Base-by-base conservation (phyloP, 164 flowering plant species). In the Magnolia changhungtana region DNA sequence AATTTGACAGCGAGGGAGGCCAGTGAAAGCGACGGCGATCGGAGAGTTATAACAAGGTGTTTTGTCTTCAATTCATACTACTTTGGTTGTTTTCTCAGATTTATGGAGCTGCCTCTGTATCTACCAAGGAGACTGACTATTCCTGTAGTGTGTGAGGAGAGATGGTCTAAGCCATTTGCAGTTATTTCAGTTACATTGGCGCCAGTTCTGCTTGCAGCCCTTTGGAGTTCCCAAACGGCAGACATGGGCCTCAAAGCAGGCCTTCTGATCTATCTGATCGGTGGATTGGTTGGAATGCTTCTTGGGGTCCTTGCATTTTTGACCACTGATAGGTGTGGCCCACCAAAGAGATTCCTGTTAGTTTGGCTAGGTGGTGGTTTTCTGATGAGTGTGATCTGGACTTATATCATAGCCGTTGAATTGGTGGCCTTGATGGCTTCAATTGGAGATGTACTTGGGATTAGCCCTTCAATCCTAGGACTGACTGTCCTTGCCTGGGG, bases 401-500 rank as follows among this genome's bases (percentile, higher is more conserved):
- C 80, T 77, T 89, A 86, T 75, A 83, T 89, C n/a, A 79, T 77
- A 19, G 91, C 91, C 2, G 68, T 83, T 50, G 91, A 89, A 76
- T 78, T 89, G 72, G 90, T 89, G 20, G 79, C 88, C 0, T 67
- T 89, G 77, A 72, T 89, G 69, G 86, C 86, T 14, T 75, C 91
- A 27, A 73, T 89, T 23, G 90, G 91, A 23, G 50, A 61, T 50
- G 80, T 88, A 45, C 51, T 81, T 19, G 83, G 85, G 8, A 81
- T 88, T 63, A 85, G 81, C 71, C 81, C 90, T 75, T 80, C 90
- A 14, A 75, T 84, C n/a, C 87, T 88, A 13, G 89, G 85, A 7
- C 21, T 88, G 55, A 88, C 90, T 24, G 80, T 88, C n/a, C 80
- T 88, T 50, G 90, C 90, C 19, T 88, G 90, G 90, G 90, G 90